Conservation (phyloP, 164 flowering plant genomes). For the Vitis riparia region DNA sequence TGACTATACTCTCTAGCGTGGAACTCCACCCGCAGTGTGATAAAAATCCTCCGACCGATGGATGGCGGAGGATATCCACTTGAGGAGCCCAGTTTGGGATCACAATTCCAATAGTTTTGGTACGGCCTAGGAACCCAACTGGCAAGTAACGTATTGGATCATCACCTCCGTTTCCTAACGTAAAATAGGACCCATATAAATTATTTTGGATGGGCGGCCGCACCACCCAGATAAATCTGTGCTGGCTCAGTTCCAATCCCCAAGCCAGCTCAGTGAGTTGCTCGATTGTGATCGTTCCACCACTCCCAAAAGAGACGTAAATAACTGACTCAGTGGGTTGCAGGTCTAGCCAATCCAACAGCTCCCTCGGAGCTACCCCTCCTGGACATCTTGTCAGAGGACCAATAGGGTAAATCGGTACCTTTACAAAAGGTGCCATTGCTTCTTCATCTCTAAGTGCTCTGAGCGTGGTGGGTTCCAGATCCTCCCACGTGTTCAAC, state of each 20-base stretch:
- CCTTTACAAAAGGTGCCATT: neutral
- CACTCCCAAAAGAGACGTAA: slow-evolving; percentile 36
- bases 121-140: slow-evolving; percentile 16
- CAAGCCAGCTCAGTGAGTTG: slow-evolving; percentile 29
- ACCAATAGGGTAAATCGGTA: slow-evolving; percentile 10
- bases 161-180: neutral
- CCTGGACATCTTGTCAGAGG: neutral
- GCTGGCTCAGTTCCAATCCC: slow-evolving; percentile 29
- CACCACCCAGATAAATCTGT: neutral
- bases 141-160: slow-evolving; percentile 7
- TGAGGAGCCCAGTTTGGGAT: slow-evolving; percentile 23
- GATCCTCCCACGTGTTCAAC: slow-evolving; percentile 7
- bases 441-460: neutral
- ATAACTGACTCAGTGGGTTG: slow-evolving; percentile 37
- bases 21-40: slow-evolving; percentile 30
- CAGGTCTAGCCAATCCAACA: neutral
- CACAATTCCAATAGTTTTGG: slow-evolving; percentile 8
- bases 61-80: slow-evolving; percentile 16
- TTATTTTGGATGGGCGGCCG: neutral
- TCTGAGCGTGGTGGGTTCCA: neutral
- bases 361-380: neutral
- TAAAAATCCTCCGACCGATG: neutral
- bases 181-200: slow-evolving; percentile 2
- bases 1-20: slow-evolving; percentile 19
- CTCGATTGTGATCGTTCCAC: slow-evolving; percentile 21